phyloP scores from a whole-genome alignment of 768 basidiomycete species.

The Suillus bovinus region DNA sequence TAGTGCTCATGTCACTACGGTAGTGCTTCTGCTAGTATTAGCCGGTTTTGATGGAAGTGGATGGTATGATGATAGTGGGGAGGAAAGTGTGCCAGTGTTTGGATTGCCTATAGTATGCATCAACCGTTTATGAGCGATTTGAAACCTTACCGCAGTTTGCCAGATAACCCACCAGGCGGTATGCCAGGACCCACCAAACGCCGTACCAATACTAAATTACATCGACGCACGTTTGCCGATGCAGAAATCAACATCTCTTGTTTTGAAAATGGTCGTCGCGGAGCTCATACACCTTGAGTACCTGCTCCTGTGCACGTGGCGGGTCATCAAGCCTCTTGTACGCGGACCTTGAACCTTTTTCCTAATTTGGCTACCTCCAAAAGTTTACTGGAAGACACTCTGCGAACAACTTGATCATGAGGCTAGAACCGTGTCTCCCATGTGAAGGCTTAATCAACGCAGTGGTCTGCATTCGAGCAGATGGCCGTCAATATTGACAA shows the following conservation, averaged over 20 bases:
- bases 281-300: too few relatives aligned
- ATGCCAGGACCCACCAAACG: neutral
- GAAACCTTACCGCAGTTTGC: neutral
- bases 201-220: neutral
- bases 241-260: neutral
- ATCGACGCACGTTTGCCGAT: neutral
- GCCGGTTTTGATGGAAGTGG: neutral
- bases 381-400: too few relatives aligned
- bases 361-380: too few relatives aligned
- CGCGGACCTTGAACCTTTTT: too few relatives aligned
- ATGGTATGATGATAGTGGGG: neutral
- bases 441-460: too few relatives aligned
- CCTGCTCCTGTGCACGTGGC: too few relatives aligned
- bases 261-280: neutral
- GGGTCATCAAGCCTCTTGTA: too few relatives aligned
- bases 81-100: neutral
- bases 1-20: constrained; percentile 1
- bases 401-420: too few relatives aligned
- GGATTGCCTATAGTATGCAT: too few relatives aligned
- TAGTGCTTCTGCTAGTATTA: neutral
- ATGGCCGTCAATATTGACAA: too few relatives aligned
- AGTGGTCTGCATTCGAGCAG: too few relatives aligned
- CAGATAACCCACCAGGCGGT: neutral
- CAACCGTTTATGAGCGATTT: neutral
- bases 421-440: too few relatives aligned